phyloP scores from a whole-genome alignment of 1,284 basidiomycete species.

The Coniophora puteana region DNA sequence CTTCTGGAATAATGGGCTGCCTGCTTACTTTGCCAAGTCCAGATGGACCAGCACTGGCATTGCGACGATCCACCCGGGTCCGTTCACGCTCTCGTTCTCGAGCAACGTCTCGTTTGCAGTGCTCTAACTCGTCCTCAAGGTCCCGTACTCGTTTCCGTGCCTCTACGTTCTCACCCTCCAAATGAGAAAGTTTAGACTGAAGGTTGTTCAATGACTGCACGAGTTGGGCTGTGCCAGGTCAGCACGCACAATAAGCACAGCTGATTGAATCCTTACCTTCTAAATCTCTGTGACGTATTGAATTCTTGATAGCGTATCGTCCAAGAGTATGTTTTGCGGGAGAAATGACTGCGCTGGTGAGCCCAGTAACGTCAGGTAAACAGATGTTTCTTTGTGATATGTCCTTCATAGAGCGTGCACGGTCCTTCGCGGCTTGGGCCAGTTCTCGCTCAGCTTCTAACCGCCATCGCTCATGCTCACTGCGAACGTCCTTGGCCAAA shows the following conservation, averaged over 20 bases:
- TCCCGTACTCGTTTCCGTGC: conserved; percentile 76
- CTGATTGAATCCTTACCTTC: conserved; percentile 45
- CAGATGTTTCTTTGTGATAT: no score
- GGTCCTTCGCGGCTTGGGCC: no score
- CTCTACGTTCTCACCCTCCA: conserved; percentile 79
- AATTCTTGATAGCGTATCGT: conserved; percentile 44
- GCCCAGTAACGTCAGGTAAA: conserved; percentile 74
- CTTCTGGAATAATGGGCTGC: conserved; percentile 33
- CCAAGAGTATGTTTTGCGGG: conserved; percentile 53
- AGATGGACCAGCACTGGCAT: conserved; percentile 14
- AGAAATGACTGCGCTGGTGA: conserved; percentile 71
- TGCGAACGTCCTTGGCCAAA: conserved; percentile 50
- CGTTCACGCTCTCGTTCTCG: conserved; percentile 61
- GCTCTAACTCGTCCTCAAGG: conserved; percentile 77
- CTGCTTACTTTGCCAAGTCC: no score
- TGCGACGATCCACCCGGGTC: conserved; percentile 45
- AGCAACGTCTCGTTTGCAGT: conserved; percentile 69
- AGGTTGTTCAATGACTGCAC: conserved; percentile 58
- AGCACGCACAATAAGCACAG: conserved; percentile 8
- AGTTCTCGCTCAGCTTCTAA: conserved; percentile 8
- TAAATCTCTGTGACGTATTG: conserved; percentile 46
- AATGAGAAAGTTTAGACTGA: conserved; percentile 59
- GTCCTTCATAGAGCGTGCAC: no score
- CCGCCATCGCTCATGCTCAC: conserved; percentile 28
- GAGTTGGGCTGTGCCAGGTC: conserved; percentile 40